A percentile compares a stretch with the other conserved stretches of the same genome.
These are phyloP conservation scores for Plasmodium malariae DNA, from an alignment of 169 alveolate species.

Conservation along the genomic window DNA sequence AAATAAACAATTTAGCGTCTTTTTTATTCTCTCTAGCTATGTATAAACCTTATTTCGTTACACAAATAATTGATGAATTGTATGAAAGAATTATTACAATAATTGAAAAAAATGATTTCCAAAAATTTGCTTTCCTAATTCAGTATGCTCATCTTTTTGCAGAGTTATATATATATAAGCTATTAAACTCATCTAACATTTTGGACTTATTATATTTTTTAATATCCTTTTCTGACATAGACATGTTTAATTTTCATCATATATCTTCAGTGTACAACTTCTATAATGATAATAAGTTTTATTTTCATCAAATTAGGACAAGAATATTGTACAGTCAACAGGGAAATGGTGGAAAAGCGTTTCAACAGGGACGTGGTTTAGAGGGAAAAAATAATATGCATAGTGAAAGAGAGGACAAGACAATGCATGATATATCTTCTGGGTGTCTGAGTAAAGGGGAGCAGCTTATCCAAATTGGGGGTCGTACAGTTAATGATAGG, in stretches of 20 bases:
- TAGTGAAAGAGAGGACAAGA: no score
- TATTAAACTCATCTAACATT: conserved; percentile 35
- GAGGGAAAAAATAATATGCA: no score
- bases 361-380: no score
- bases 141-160: conserved; percentile 56
- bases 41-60: conserved; percentile 58
- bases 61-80: conserved; percentile 59
- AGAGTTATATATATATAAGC: conserved; percentile 29
- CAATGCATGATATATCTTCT: no score
- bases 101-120: conserved; percentile 36
- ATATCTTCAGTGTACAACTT: conserved; percentile 14
- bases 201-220: conserved; percentile 51
- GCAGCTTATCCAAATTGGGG: no score
- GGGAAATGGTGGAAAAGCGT: no score
- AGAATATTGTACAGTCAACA: no score
- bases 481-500: no score
- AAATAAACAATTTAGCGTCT: conserved; percentile 57
- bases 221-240: conserved; percentile 27
- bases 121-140: conserved; percentile 15
- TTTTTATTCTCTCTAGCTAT: conserved; percentile 29
- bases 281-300: conserved; percentile 16
- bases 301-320: no score
- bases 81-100: conserved; percentile 45
- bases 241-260: conserved; percentile 31
- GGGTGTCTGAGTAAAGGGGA: no score